These are phyloP conservation scores for Paramecium tetraurelia DNA, from an alignment of 73 alveolate genomes.

Conservation along the genomic window DNA sequence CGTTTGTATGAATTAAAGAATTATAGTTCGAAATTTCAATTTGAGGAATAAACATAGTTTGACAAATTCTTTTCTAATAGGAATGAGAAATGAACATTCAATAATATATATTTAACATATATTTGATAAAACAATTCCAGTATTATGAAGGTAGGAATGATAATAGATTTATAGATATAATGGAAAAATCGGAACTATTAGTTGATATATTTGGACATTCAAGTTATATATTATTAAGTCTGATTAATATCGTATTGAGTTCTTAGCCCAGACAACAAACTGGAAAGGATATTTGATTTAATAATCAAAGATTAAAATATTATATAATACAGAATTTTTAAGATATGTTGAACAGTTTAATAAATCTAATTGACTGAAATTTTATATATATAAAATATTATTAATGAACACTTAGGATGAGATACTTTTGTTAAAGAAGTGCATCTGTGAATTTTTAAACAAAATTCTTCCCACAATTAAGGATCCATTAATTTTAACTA, in stretches of 20 bases:
- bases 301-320: neutral
- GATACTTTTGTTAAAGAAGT: neutral
- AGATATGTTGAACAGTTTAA: neutral
- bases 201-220: neutral
- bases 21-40: neutral
- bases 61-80: neutral
- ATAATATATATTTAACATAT: neutral
- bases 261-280: neutral
- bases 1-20: neutral
- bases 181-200: neutral
- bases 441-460: conserved; percentile 11
- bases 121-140: too few species aligned
- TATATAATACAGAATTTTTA: neutral
- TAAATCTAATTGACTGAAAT: neutral
- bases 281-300: neutral
- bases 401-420: neutral
- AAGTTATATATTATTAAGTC: neutral
- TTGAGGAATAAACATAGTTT: neutral
- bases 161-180: neutral
- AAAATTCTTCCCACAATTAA: conserved; percentile 21
- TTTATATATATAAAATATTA: neutral
- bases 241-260: neutral
- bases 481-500: conserved; percentile 19
- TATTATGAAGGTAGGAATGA: too few species aligned
- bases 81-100: neutral